A percentile compares a stretch with the other conserved stretches of the same genome.
Conservation (phyloP, 345 rosid species). For the Carallia pectinifolia region DNA sequence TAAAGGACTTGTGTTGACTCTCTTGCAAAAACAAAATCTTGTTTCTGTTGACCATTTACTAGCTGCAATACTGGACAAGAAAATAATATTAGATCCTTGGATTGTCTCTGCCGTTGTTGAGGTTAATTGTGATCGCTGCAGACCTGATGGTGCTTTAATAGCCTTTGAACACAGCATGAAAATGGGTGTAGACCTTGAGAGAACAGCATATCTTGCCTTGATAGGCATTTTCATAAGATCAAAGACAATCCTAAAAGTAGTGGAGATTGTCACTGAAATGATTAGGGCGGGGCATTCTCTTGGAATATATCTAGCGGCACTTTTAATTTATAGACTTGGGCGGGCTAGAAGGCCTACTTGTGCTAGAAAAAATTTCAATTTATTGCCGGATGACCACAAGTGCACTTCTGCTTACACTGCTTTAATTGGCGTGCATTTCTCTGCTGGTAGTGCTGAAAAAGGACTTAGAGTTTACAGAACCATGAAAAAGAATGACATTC, state of each 20-base stretch:
- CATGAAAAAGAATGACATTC: constrained; percentile 51
- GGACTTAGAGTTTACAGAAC: constrained; percentile 55
- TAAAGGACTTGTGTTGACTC: constrained; percentile 40
- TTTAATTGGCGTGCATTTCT: constrained; percentile 57
- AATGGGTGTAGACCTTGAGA: constrained; percentile 49
- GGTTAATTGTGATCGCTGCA: constrained; percentile 37
- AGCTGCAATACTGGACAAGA: constrained; percentile 37
- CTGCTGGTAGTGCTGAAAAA: constrained; percentile 72
- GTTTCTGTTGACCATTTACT: constrained; percentile 55
- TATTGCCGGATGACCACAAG: constrained; percentile 56
- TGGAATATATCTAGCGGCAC: constrained; percentile 58
- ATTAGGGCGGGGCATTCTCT: constrained; percentile 49
- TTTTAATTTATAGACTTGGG: constrained; percentile 68
- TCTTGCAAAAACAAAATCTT: constrained; percentile 67
- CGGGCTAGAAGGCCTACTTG: constrained; percentile 60
- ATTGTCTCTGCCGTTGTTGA: constrained; percentile 50
- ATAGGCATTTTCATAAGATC: constrained; percentile 54
- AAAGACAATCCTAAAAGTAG: constrained; percentile 38
- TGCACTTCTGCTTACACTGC: constrained; percentile 71
- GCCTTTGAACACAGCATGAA: constrained; percentile 58
- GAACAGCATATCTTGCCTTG: constrained; percentile 54
- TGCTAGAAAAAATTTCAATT: constrained; percentile 61
- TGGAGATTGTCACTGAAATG: constrained; percentile 53
- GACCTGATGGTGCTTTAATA: constrained; percentile 55
- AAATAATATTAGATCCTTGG: constrained; percentile 38